Base-by-base conservation (phyloP, 108 stramenopile species). In the Aurantiochytrium sp. region DNA sequence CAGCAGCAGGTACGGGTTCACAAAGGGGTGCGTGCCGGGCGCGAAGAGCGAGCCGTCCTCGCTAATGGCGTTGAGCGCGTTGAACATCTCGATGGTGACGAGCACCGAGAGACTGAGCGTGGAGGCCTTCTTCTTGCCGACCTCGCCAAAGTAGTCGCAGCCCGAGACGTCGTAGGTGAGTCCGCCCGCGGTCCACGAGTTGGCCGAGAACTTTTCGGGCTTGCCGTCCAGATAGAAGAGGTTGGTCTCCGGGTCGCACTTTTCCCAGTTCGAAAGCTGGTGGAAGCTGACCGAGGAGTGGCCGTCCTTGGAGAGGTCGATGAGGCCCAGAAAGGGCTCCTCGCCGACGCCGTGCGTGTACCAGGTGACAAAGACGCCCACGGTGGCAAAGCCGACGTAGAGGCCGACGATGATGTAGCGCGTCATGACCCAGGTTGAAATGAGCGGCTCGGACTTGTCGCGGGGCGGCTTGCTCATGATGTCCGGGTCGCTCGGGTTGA, bases 291-390 rank as follows among this genome's bases (percentile, higher is more conserved):
- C 93, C 15, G 37, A 21, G 8, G 86, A 39, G 39, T 87, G 86
- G 37, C 55, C 55, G 30, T 87, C 55, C 55, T 34, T 30, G 55
- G 27, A 27, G 4, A 55, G 55, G 55, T 87, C 55, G 30, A 65
- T 42, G 27, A 81, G 45, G 30, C 55, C 55, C 55, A 87, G 55
- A 37, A 65, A 87, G 2, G 53, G 30, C 54, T 54, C 4, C 24
- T 6, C 6, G 0, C 73, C 73, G 12, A 81, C 73, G 12, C 92
- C 92, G 24, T 90, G 91, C 34, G 52, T 68, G 92, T 92, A 95
- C 95, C 95, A 95, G 81, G 90, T 92, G 4, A 91, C 93, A 21
- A 92, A 94, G 41, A 87, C 88, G 37, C 92, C 92, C 15, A 93
- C 87, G 12, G 92, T 93, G 36, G 93, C 93, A 31, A 90, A 59